Conservation (phyloP, 352 stramenopile species). For the Globisporangium iwayamae region DNA sequence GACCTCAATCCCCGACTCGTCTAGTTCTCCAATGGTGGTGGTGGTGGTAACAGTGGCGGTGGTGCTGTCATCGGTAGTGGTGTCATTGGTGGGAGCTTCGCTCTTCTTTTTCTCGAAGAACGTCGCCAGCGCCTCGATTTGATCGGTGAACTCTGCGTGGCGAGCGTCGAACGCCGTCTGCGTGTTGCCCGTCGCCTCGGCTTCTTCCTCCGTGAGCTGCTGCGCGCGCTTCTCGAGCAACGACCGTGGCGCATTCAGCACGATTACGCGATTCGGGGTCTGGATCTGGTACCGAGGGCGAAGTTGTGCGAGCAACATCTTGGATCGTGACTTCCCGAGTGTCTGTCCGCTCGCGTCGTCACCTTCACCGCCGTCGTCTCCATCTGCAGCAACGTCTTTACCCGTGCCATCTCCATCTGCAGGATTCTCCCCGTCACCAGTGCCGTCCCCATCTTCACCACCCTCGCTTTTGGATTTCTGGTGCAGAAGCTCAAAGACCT, state of each 20-base stretch:
- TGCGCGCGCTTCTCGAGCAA: conserved; percentile 62
- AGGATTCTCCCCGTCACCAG: conserved; percentile 15
- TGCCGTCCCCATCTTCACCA: conserved; percentile 13
- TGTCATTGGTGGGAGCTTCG: neutral
- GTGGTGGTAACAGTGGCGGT: neutral
- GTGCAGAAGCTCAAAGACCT: conserved; percentile 34
- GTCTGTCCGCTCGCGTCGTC: conserved; percentile 10
- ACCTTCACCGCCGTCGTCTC: conserved; percentile 16
- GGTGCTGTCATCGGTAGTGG: neutral
- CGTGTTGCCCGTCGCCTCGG: conserved; percentile 58
- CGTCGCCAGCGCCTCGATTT: conserved; percentile 44
- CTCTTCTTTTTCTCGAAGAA: conserved; percentile 60
- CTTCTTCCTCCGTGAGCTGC: conserved; percentile 46
- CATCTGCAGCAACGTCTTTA: conserved; percentile 19
- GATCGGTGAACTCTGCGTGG: conserved; percentile 41
- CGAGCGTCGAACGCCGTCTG: conserved; percentile 46
- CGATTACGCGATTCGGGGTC: conserved; percentile 64
- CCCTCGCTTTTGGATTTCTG: neutral
- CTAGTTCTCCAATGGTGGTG: conserved; percentile 8
- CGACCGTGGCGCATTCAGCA: conserved; percentile 43
- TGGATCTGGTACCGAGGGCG: conserved; percentile 35
- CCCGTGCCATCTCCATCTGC: conserved; percentile 14
- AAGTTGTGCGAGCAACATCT: conserved; percentile 40
- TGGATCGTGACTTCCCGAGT: conserved; percentile 32
- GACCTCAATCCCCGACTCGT: conserved; percentile 48